Percentiles rank a stretch among this genome's conserved stretches.
These are phyloP conservation scores for Oryza nivara DNA, from an alignment of 176 grass and related monocot genomes.

Conservation along the genomic window DNA sequence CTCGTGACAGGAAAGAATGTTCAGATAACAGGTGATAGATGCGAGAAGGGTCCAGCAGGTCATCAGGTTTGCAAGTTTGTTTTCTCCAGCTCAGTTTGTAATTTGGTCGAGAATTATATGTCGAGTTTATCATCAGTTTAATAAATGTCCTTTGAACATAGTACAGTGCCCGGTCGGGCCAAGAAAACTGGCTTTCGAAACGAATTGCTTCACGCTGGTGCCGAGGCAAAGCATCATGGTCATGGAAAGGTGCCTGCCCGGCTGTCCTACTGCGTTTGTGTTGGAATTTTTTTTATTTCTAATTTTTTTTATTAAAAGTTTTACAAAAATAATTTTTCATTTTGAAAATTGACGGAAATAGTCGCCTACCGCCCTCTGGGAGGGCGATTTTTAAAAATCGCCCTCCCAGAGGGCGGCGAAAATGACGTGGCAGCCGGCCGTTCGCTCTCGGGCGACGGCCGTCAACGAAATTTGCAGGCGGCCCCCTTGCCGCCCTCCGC, in stretches of 20 bases:
- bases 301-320: too few relatives aligned
- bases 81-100: not conserved
- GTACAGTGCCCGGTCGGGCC: not conserved
- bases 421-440: too few relatives aligned
- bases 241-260: slow-evolving; percentile 6
- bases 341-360: too few relatives aligned
- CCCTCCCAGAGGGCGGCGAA: too few relatives aligned
- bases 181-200: not conserved
- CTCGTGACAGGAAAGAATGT: not conserved
- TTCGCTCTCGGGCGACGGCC: too few relatives aligned
- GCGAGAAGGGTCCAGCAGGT: not conserved
- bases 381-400: too few relatives aligned
- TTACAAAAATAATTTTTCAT: too few relatives aligned
- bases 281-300: too few relatives aligned
- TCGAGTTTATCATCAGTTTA: not conserved
- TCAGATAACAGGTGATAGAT: not conserved
- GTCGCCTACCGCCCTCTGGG: too few relatives aligned
- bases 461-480: too few relatives aligned
- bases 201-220: not conserved
- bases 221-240: not conserved
- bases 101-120: not conserved
- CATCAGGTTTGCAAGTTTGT: not conserved
- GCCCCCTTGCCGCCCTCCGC: too few relatives aligned
- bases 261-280: not conserved
- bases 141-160: not conserved